Base-by-base conservation (phyloP, 768 basidiomycete species). In the Agrocybe chaxingu region DNA sequence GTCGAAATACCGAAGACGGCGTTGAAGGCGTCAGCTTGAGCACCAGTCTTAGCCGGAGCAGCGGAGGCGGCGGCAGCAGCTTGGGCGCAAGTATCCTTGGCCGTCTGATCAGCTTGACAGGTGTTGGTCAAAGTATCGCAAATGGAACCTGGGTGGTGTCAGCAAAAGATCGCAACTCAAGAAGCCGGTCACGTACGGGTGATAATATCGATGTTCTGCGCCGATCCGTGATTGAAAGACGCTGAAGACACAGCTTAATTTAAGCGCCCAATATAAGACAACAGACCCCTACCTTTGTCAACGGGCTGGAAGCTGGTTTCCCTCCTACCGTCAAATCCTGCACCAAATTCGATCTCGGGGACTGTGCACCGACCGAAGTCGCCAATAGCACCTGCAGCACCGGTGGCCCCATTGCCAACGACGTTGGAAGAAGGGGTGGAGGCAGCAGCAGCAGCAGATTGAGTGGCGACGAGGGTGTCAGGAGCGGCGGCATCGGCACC, bases 1-100 rank as follows among this genome's bases (percentile, higher is more conserved):
- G 82, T 83, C 3, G 42, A 65, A 52, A 80, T 73, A 13, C 78
- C 80, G 54, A 85, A 81, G 38, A 64, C 75, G 12, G 69, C 70
- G 65, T 86, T 85, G 74, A 84, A 86, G 3, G 70, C 75, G 62
- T 85, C 84, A 11, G 84, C 82, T 57, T 81, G 78, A 8, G 67
- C 74, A 55, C 83, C 83, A 30, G 71, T 72, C 52, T 68, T 69
- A 5, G 70, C 67, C 1, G 72, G 42, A 7, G 66, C 71, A 33
- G 75, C 66, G 48, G 63, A 60, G 12, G 79, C 79, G 46, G 78
- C 76, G 31, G 70, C 53, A 38, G 62, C 41, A 7, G 76, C 78
- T 6, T 53, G 57, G 1, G 58, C 62, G 51, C 82, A 84, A 7
- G 78, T 78, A 18, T 62, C 67, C 61, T 77, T 72, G 2, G 81